Conservation (phyloP, 768 basidiomycete genomes). For the Rhizopogon salebrosus region DNA sequence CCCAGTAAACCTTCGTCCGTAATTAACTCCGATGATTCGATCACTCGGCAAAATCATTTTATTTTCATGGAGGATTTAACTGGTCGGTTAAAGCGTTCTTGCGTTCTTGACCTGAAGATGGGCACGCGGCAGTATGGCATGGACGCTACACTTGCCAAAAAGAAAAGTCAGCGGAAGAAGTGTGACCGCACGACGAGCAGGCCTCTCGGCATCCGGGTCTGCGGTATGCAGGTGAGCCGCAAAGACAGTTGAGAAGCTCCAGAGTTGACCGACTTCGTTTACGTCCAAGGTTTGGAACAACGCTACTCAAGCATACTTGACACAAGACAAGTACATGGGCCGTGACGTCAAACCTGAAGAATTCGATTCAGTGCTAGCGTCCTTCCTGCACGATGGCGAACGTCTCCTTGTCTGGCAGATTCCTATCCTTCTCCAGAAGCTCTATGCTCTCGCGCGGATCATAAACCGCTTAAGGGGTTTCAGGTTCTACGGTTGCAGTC, state of each 20-base stretch:
- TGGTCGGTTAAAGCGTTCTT: slow-evolving; percentile 83
- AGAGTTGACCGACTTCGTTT: slow-evolving; percentile 7
- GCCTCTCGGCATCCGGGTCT: slow-evolving; percentile 85
- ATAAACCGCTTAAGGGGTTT: slow-evolving; percentile 88
- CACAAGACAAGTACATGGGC: slow-evolving; percentile 96
- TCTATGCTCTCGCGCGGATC: slow-evolving; percentile 91
- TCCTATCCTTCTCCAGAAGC: slow-evolving; percentile 82
- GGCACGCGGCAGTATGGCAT: slow-evolving; percentile 99
- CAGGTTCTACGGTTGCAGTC: slow-evolving; percentile 95
- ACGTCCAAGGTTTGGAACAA: slow-evolving; percentile 84
- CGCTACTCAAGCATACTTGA: slow-evolving; percentile 74
- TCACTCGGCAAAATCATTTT: slow-evolving; percentile 92
- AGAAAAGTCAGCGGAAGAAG: slow-evolving; percentile 98
- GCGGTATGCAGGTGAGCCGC: slow-evolving; percentile 93
- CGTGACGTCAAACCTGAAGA: slow-evolving; percentile 84
- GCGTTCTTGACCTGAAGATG: slow-evolving; percentile 98
- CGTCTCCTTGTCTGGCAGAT: slow-evolving; percentile 86
- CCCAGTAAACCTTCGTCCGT: slow-evolving; percentile 28
- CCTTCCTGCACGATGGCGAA: slow-evolving; percentile 84
- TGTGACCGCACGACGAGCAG: slow-evolving; percentile 95
- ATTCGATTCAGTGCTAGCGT: slow-evolving; percentile 75
- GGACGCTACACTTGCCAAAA: slow-evolving; percentile 87
- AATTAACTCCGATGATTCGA: slow-evolving; percentile 36
- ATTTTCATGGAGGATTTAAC: slow-evolving; percentile 99
- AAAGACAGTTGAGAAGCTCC: neutral